Base-by-base conservation (phyloP, 148 eudicot species). In the Bassia scoparia region DNA sequence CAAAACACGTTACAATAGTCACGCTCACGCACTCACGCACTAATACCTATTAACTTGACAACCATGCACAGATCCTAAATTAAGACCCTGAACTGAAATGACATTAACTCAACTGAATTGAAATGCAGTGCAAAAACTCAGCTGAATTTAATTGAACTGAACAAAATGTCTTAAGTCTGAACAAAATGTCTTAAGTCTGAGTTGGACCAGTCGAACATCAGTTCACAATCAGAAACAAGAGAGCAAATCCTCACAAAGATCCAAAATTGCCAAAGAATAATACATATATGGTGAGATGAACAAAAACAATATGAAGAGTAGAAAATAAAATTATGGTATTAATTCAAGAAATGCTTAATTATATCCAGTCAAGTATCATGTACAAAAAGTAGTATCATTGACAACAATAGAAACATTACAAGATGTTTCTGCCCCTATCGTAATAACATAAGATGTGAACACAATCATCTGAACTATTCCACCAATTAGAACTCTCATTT, bases 341-440 rank as follows among this genome's bases (percentile, higher is more conserved):
- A 41, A 73, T 37, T 33, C 20, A 23, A 18, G 21, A 26, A 65
- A 72, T 33, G 29, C 72, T 72, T 14, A 31, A 58, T 66, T 72
- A 66, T 23, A 14, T 77, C 58, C 27, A 77, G 70, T 65, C 21
- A 59, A 52, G 31, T 78, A 62, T 60, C 68, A 73, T 68, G 66
- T 61, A 73, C 69, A 78, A 61, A 71, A 64, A 56, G 53, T 56
- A 31, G 59, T 16, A 35, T 72, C 46, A 48, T 38, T 69, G 24
- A 26, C 64, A 73, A 73, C 30, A 37, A 59, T 60, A 69, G 49
- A 59, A 65, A 16, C 41, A 60, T 17, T 55, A 20, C 30, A 41
- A 77, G 52, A 66, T 72, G 34, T 14, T 48, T 3, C 29, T 20
- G 44, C 55, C 10, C 0, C 33, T 67, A 26, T 50, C n/a, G n/a